Base-by-base conservation (phyloP, 345 rosid species). In the Anacardium occidentale region DNA sequence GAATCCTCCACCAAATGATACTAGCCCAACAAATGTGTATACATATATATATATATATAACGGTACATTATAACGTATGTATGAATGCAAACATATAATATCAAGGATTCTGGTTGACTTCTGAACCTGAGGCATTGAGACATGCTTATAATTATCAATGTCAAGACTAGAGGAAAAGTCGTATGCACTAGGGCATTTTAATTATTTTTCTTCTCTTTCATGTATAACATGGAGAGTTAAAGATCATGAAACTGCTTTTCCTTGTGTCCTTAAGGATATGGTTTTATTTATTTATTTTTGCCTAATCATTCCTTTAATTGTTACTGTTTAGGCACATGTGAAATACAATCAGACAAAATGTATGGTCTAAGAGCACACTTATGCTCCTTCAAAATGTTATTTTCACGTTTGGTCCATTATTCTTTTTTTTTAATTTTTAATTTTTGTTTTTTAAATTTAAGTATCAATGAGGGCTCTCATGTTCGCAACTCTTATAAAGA, bases 331-430 rank as follows among this genome's bases (percentile, higher is more conserved):
- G 96, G 53, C 90, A 94, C 83, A 90, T 90, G 48, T 20, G 96
- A 90, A 74, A 83, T 82, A 73, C 96, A 90, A 77, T n/a, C n/a
- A n/a, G n/a, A n/a, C 97, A 86, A 83, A 86, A 90, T 73, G 98
- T 94, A 88, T 47, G 6, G 29, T 44, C 62, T 58, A 71, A 54
- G 45, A 59, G 42, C 56, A 34, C 61, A 20, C 55, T 47, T 22
- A 21, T 59, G n/a, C 5, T 62, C 24, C 54, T 32, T 24, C 21
- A 47, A 20, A 57, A 45, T 17, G 53, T 61, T 29, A 7, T 64
- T 50, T 45, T 34, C 26, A 34, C 48, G 32, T 4, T 61, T 50
- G 26, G 1, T 47, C 62, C 55, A 1, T 2, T 18, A 18, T 26
- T 7, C n/a, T 0, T 48, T 20, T n/a, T n/a, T n/a, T 13, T 66